Base-by-base conservation (phyloP, 2,329 filamentous ascomycete genomes). In the Alternaria novae-zelandiae region DNA sequence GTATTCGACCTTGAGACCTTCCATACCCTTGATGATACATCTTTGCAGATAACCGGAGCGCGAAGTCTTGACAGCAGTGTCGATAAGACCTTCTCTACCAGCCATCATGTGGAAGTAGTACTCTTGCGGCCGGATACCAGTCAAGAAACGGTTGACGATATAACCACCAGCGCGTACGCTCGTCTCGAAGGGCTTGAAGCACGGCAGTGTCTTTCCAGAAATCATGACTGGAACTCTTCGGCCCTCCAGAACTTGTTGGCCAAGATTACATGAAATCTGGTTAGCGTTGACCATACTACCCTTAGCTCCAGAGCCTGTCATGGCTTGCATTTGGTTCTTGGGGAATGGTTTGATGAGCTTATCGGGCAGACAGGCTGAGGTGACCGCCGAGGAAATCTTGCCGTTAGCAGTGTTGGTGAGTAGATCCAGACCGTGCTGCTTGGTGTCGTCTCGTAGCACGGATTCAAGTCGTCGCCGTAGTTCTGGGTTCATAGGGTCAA, bases 101-200 rank as follows among this genome's bases (percentile, higher is more conserved):
- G 95, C 96, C 96, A 99, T 99, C 81, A 96, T 94, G 87, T 99
- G 96, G 85, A 99, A 99, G 80, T 95, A 99, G 80, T 97, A 99
- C 79, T 99, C 96, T 76, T 99, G 96, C 5, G 96, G 96, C 58
- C 95, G 90, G 65, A 99, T 96, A 64, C 96, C 96, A 23, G 96
- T 99, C 85, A 99, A 91, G 87, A 99, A 99, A 78, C 96, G 93
- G 76, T 96, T 93, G 54, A 92, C 91, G 68, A 99, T 92, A 81
- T 97, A 99, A 17, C 96, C 96, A 74, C 94, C 94, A 55, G 96
- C 96, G 71, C 94, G 87, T 7, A 97, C 87, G 70, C 94, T 89
- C 1, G 94, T 95, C 72, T 99, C 96, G 74, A 91, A 98, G 1
- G 94, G 92, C 74, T 89, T 91, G 83, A 98, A 99, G 74, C 94